A percentile compares a stretch with the other conserved stretches of the same genome.
Evolutionary conservation across 805 yeast species (phyloP).

Genomic region (Saccharomycopsis fermentans): DNA sequence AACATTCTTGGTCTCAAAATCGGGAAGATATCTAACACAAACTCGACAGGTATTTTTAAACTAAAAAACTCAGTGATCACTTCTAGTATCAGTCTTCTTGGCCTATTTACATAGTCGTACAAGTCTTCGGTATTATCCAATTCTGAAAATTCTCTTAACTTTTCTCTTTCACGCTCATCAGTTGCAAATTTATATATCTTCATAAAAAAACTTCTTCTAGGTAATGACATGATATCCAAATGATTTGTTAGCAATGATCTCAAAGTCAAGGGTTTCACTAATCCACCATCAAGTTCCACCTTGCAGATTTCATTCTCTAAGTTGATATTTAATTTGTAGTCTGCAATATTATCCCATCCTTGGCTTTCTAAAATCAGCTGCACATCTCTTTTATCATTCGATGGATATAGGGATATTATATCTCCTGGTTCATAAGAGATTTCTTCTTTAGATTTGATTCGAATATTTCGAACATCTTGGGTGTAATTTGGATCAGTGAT

Average conservation of each 20-base stretch:
- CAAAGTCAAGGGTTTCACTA: slow-evolving; percentile 53
- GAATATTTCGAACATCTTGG: slow-evolving; percentile 75
- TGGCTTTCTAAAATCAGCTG: slow-evolving; percentile 56
- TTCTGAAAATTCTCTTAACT: slow-evolving; percentile 62
- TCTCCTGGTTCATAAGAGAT: slow-evolving; percentile 64
- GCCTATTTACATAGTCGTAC: slow-evolving; percentile 87
- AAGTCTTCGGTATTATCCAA: slow-evolving; percentile 71
- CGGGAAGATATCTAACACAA: slow-evolving; percentile 71
- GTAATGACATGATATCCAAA: slow-evolving; percentile 73
- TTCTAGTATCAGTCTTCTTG: slow-evolving; percentile 80
- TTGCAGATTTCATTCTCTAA: slow-evolving; percentile 24
- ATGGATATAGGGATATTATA: slow-evolving; percentile 65
- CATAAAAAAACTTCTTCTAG: slow-evolving; percentile 74
- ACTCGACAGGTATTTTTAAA: slow-evolving; percentile 63
- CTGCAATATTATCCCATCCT: slow-evolving; percentile 67
- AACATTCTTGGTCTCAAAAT: slow-evolving; percentile 69
- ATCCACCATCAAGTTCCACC: slow-evolving; percentile 42
- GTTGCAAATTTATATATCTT: slow-evolving; percentile 64
- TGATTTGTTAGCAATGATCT: slow-evolving; percentile 67
- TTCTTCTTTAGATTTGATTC: slow-evolving; percentile 27
- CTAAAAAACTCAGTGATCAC: slow-evolving; percentile 73
- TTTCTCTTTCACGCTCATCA: slow-evolving; percentile 66
- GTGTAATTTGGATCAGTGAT: slow-evolving; percentile 67
- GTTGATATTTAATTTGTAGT: slow-evolving; percentile 36
- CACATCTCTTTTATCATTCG: slow-evolving; percentile 56